Evolutionary conservation across 345 rosid species (phyloP).

Genomic region (Erucastrum elatum): DNA sequence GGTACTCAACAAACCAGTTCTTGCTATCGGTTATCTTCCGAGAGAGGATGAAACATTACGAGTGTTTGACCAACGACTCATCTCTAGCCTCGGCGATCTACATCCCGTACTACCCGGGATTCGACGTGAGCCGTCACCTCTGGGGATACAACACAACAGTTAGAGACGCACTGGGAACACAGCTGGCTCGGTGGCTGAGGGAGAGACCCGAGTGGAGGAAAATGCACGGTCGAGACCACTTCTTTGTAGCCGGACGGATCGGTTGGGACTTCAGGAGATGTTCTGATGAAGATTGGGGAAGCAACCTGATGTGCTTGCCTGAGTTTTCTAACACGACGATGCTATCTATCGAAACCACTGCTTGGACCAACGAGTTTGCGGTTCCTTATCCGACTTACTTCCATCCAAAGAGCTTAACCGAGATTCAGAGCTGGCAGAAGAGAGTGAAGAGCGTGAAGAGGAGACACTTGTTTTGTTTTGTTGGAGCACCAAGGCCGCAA

Average conservation of each 20-base stretch:
- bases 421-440: slow-evolving; percentile 44
- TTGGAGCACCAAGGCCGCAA: slow-evolving; percentile 39
- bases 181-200: slow-evolving; percentile 43
- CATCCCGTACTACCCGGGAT: slow-evolving; percentile 48
- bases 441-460: slow-evolving; percentile 26
- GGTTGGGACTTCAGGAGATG: slow-evolving; percentile 42
- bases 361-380: slow-evolving; percentile 36
- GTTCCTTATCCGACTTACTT: slow-evolving; percentile 52
- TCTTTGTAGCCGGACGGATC: slow-evolving; percentile 47
- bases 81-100: slow-evolving; percentile 44
- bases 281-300: slow-evolving; percentile 48
- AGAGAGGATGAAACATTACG: slow-evolving; percentile 42
- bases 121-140: slow-evolving; percentile 46
- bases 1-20: slow-evolving; percentile 46
- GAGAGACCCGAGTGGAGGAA: slow-evolving; percentile 47
- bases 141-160: slow-evolving; percentile 38
- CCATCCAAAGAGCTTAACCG: slow-evolving; percentile 38
- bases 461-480: slow-evolving; percentile 39
- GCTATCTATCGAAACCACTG: slow-evolving; percentile 41
- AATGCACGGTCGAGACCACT: slow-evolving; percentile 45
- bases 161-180: slow-evolving; percentile 40
- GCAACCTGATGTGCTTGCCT: slow-evolving; percentile 43
- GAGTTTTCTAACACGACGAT: slow-evolving; percentile 45
- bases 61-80: slow-evolving; percentile 49
- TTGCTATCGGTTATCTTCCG: slow-evolving; percentile 46